Evolutionary conservation across 2,329 filamentous ascomycete species (phyloP).

Genomic region (Metarhizium sp.): DNA sequence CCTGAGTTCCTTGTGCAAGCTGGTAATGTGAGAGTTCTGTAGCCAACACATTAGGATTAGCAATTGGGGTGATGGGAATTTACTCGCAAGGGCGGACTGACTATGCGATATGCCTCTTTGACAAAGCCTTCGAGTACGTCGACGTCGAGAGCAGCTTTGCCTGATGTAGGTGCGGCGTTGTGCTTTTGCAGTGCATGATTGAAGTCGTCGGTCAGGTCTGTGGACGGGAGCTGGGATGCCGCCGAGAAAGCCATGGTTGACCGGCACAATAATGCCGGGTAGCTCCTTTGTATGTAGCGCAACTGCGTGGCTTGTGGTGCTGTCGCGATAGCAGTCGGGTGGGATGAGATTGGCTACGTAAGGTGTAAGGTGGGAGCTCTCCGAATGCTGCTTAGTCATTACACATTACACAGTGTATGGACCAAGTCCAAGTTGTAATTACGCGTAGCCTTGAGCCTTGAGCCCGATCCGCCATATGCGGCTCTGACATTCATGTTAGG

Average conservation of each 20-base stretch:
- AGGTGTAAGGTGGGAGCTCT: too few species aligned
- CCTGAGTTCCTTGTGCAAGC: conserved; percentile 70
- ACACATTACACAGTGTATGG: not conserved
- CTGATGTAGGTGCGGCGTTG: conserved; percentile 38
- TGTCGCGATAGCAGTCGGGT: too few species aligned
- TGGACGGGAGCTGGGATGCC: conserved; percentile 21
- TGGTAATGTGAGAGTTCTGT: conserved; percentile 77
- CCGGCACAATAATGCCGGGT: not conserved
- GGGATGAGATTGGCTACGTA: too few species aligned
- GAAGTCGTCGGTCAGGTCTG: conserved; percentile 59
- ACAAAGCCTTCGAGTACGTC: conserved; percentile 73
- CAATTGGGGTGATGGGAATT: too few species aligned
- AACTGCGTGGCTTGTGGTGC: not conserved
- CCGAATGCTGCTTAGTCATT: conserved; percentile 3
- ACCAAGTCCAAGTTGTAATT: too few species aligned
- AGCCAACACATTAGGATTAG: not conserved
- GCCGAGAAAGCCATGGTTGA: conserved; percentile 5
- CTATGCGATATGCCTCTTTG: conserved; percentile 89
- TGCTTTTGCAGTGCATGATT: conserved; percentile 57
- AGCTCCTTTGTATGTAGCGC: not conserved
- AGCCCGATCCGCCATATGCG: too few species aligned
- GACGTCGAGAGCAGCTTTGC: conserved; percentile 25
- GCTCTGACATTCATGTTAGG: too few species aligned
- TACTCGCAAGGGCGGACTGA: conserved; percentile 31
- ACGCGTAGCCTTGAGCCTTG: too few species aligned